A percentile compares a stretch with the other conserved stretches of the same genome.
Conservation (phyloP, 169 alveolate genomes). For the Eimeria sp. region DNA sequence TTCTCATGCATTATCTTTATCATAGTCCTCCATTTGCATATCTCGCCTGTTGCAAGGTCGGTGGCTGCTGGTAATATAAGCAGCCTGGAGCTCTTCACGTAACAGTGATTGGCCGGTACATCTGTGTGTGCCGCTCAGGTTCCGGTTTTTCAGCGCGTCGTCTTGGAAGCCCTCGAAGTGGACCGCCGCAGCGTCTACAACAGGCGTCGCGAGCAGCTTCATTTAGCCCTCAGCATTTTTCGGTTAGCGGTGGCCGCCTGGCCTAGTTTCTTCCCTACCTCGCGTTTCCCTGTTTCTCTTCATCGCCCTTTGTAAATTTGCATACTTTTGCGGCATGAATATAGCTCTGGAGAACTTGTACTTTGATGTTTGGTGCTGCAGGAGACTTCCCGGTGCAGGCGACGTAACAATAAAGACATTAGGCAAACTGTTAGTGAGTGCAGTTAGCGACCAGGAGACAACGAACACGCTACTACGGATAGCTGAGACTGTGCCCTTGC, state of each 20-base stretch:
- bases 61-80: background rate
- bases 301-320: background rate
- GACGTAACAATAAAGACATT: slow-evolving; percentile 41
- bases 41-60: background rate
- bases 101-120: background rate
- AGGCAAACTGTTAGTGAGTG: background rate
- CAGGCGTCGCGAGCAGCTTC: slow-evolving; percentile 79
- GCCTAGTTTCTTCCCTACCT: background rate
- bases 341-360: background rate
- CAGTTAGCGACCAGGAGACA: slow-evolving; percentile 23
- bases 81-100: background rate
- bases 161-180: slow-evolving; percentile 73
- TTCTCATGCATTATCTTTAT: background rate
- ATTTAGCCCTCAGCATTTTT: slow-evolving; percentile 47
- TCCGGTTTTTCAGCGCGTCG: slow-evolving; percentile 77
- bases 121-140: slow-evolving; percentile 45
- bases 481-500: slow-evolving; percentile 43
- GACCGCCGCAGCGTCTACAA: slow-evolving; percentile 82
- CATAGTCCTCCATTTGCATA: background rate
- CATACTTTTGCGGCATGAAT: background rate
- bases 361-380: background rate
- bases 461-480: slow-evolving; percentile 32
- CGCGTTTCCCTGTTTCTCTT: background rate
- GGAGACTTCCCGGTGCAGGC: slow-evolving; percentile 24
- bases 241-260: slow-evolving; percentile 38